phyloP scores from a whole-genome alignment of 2,329 filamentous ascomycete species.

The Sclerotinia subarctica region DNA sequence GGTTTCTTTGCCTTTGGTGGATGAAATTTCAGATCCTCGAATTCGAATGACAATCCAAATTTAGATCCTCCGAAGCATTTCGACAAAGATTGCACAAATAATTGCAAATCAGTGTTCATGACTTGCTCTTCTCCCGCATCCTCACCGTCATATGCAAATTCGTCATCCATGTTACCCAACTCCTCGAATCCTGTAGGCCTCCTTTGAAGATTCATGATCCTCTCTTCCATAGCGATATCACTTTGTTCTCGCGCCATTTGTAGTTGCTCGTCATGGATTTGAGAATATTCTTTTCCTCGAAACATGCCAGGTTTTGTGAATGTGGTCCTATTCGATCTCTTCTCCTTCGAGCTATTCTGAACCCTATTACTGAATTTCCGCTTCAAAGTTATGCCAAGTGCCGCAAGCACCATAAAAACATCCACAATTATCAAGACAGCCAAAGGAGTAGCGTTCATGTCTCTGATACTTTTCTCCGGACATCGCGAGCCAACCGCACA shows the following conservation, averaged over 20 bases:
- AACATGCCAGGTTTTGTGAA: slow-evolving; percentile 29
- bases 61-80: slow-evolving; percentile 49
- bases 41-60: slow-evolving; percentile 54
- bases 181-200: slow-evolving; percentile 28
- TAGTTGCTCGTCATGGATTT: slow-evolving; percentile 31
- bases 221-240: slow-evolving; percentile 26
- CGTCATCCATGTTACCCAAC: slow-evolving; percentile 20
- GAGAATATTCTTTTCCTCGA: slow-evolving; percentile 35
- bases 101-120: slow-evolving; percentile 43
- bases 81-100: slow-evolving; percentile 53
- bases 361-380: slow-evolving; percentile 2
- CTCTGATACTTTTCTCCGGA: slow-evolving; percentile 43
- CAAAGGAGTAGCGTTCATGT: slow-evolving; percentile 35
- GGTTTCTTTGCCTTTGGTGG: slow-evolving; percentile 45
- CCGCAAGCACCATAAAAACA: slow-evolving; percentile 41
- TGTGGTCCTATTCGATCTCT: slow-evolving; percentile 29
- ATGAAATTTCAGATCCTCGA: slow-evolving; percentile 49
- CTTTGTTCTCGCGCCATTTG: slow-evolving; percentile 8
- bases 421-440: slow-evolving; percentile 42
- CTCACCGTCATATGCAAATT: slow-evolving; percentile 24
- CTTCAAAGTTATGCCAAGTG: slow-evolving; percentile 25
- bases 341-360: slow-evolving; percentile 21
- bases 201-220: slow-evolving; percentile 21
- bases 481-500: slow-evolving; percentile 48
- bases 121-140: slow-evolving; percentile 30